Evolutionary conservation across 2,329 filamentous ascomycete genomes (phyloP).

Genomic region (Ramichloridium luteum): DNA sequence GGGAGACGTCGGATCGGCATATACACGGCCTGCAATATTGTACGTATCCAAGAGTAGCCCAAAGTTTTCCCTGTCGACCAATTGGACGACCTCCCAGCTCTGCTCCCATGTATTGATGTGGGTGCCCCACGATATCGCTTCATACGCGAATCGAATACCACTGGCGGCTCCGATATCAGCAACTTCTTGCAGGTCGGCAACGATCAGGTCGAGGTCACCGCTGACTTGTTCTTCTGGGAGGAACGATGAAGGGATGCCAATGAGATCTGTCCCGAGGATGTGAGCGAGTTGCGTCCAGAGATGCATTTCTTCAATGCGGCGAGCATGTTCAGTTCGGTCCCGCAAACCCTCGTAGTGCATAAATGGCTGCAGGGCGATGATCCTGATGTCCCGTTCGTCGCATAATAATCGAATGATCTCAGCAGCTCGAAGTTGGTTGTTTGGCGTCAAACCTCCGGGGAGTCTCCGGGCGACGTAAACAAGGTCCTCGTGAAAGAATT

Average conservation of each 20-base stretch:
- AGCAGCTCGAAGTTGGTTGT: slow-evolving; percentile 46
- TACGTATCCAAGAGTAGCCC: slow-evolving; percentile 68
- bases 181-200: slow-evolving; percentile 49
- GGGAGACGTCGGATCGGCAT: slow-evolving; percentile 50
- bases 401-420: slow-evolving; percentile 46
- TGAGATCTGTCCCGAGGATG: slow-evolving; percentile 55
- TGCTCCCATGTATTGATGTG: slow-evolving; percentile 58
- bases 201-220: slow-evolving; percentile 43
- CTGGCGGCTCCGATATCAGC: slow-evolving; percentile 54
- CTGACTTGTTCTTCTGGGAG: slow-evolving; percentile 42
- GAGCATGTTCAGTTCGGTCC: slow-evolving; percentile 46
- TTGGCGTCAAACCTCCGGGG: slow-evolving; percentile 31
- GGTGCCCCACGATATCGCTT: slow-evolving; percentile 62
- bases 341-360: slow-evolving; percentile 63
- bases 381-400: slow-evolving; percentile 40
- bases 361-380: slow-evolving; percentile 65
- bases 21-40: slow-evolving; percentile 61
- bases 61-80: slow-evolving; percentile 58
- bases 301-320: slow-evolving; percentile 49
- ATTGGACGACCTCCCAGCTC: slow-evolving; percentile 54
- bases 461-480: slow-evolving; percentile 44
- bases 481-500: slow-evolving; percentile 69
- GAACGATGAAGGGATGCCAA: slow-evolving; percentile 63
- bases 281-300: slow-evolving; percentile 58
- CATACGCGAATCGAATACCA: slow-evolving; percentile 57